phyloP scores from a whole-genome alignment of 2,329 filamentous ascomycete genomes.

The Triangularia verruculosa region DNA sequence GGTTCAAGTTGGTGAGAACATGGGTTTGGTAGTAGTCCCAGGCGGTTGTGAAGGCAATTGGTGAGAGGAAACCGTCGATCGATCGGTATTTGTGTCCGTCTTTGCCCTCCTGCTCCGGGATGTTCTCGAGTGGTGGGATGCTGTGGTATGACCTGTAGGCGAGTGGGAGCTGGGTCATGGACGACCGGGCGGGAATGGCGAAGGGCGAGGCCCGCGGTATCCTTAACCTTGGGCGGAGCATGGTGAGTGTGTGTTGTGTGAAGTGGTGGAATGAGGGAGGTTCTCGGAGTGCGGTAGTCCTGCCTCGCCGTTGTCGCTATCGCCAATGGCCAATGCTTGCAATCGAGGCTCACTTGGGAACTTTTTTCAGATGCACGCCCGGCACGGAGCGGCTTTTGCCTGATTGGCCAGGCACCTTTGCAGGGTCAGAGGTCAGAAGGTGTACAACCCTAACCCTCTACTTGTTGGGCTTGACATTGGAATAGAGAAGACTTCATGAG shows the following conservation, averaged over 20 bases:
- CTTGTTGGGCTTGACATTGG: too few relatives aligned
- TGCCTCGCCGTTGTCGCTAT: constrained; percentile 18
- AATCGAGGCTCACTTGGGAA: constrained; percentile 11
- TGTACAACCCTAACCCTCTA: constrained; percentile 17
- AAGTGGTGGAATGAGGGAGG: not conserved
- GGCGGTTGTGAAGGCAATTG: constrained; percentile 67
- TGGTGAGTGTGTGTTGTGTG: constrained; percentile 31
- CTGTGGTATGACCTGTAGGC: constrained; percentile 40
- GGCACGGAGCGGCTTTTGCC: not conserved
- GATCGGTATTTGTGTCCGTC: not conserved
- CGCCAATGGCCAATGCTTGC: constrained; percentile 3
- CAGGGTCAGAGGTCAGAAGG: not conserved
- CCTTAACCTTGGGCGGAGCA: constrained; percentile 56
- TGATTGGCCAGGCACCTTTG: not conserved
- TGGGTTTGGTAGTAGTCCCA: constrained; percentile 80
- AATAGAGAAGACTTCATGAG: too few relatives aligned
- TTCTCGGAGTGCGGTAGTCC: constrained; percentile 6
- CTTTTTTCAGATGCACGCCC: constrained; percentile 13
- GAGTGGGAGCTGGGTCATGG: constrained; percentile 20
- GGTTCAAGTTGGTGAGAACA: constrained; percentile 74
- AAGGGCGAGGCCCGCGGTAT: constrained; percentile 39
- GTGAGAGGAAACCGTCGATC: constrained; percentile 70
- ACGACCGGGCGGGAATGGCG: constrained; percentile 10
- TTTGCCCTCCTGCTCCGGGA: constrained; percentile 40
- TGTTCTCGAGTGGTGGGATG: constrained; percentile 36